These are phyloP conservation scores for Paraphoma sp. DNA, from an alignment of 2,329 filamentous ascomycete genomes.

Conservation along the genomic window DNA sequence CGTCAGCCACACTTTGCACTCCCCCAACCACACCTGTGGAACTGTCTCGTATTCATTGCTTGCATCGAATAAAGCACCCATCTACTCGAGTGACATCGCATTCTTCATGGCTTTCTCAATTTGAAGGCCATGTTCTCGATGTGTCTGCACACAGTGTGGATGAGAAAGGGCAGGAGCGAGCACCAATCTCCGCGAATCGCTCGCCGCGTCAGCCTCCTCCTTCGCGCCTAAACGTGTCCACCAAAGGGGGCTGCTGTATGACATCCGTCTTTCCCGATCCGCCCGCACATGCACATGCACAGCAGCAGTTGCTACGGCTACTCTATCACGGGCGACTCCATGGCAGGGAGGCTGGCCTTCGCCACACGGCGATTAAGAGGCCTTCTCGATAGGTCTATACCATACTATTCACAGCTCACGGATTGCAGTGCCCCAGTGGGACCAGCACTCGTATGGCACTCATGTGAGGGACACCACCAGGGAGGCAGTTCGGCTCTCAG, in stretches of 20 bases:
- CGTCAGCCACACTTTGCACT: conserved; percentile 9
- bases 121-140: neutral
- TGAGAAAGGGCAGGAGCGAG: neutral
- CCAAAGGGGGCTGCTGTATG: neutral
- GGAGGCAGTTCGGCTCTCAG: no score
- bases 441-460: no score
- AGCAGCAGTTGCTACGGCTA: neutral
- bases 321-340: neutral
- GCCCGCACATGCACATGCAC: neutral
- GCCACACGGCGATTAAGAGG: no score
- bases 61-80: neutral
- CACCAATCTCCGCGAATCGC: neutral
- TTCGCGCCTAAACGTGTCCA: neutral
- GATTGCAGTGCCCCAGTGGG: no score
- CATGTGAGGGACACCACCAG: no score
- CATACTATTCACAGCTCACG: no score
- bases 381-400: no score
- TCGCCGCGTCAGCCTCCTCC: conserved; percentile 2
- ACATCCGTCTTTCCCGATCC: neutral
- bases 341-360: neutral
- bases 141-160: neutral
- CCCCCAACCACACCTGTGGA: neutral
- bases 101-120: no score
- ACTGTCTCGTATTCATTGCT: neutral
- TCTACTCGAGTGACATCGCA: no score